These are phyloP conservation scores for Rasamsonia emersonii DNA, from an alignment of 2,329 filamentous ascomycete species.

Conservation along the genomic window DNA sequence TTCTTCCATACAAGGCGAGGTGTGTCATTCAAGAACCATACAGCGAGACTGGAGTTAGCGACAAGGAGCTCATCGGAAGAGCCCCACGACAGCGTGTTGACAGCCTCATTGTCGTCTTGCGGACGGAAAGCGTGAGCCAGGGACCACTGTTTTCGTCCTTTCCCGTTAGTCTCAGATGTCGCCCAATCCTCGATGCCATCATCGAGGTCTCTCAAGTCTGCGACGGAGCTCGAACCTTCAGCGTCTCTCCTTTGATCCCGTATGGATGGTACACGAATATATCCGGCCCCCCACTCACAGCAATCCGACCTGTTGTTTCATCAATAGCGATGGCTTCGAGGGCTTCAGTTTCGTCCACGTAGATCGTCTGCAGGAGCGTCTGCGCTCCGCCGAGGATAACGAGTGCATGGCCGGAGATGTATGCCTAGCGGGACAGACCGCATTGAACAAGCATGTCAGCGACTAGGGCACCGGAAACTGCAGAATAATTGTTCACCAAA, in stretches of 20 bases:
- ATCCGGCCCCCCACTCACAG: slow-evolving; percentile 56
- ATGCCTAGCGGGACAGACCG: slow-evolving; percentile 49
- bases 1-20: slow-evolving; percentile 61
- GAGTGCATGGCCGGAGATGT: slow-evolving; percentile 82
- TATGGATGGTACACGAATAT: slow-evolving; percentile 74
- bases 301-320: slow-evolving; percentile 75
- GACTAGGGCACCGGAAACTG: background rate
- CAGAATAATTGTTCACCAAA: slow-evolving; percentile 2
- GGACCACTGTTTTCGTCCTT: slow-evolving; percentile 49
- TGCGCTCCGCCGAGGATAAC: slow-evolving; percentile 69
- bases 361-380: slow-evolving; percentile 78
- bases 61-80: slow-evolving; percentile 74
- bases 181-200: too few species aligned
- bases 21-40: slow-evolving; percentile 53
- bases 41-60: slow-evolving; percentile 58
- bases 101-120: slow-evolving; percentile 34
- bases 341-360: slow-evolving; percentile 62
- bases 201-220: too few species aligned
- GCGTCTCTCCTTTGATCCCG: slow-evolving; percentile 57
- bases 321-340: slow-evolving; percentile 75
- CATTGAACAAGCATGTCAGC: background rate
- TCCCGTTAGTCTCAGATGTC: too few species aligned
- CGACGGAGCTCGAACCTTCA: slow-evolving; percentile 52
- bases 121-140: slow-evolving; percentile 45
- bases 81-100: slow-evolving; percentile 74